These are phyloP conservation scores for Periconia digitata DNA, from an alignment of 2,329 filamentous ascomycete genomes.

Conservation along the genomic window DNA sequence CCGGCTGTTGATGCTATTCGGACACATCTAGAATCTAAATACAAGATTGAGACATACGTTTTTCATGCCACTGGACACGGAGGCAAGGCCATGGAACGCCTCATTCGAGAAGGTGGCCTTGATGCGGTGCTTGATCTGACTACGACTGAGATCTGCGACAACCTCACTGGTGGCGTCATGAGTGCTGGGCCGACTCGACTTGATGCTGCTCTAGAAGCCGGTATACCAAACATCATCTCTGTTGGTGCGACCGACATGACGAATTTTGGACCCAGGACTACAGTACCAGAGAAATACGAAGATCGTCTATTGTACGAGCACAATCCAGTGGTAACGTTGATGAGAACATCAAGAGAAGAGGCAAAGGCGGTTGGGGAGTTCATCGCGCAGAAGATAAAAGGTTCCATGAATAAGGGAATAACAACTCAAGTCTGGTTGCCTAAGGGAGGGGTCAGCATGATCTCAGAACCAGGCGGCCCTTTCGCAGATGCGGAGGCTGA, in stretches of 20 bases:
- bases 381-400: conserved; percentile 57
- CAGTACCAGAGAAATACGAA: conserved; percentile 58
- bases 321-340: conserved; percentile 66
- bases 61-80: conserved; percentile 73
- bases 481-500: conserved; percentile 58
- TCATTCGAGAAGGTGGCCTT: conserved; percentile 59
- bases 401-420: conserved; percentile 41
- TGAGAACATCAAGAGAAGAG: conserved; percentile 64
- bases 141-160: conserved; percentile 66
- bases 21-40: conserved; percentile 44
- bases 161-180: conserved; percentile 64
- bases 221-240: conserved; percentile 60
- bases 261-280: conserved; percentile 62
- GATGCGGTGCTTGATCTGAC: conserved; percentile 72
- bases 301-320: conserved; percentile 61
- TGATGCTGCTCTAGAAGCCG: conserved; percentile 57
- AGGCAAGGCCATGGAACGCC: conserved; percentile 68
- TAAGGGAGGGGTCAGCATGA: conserved; percentile 61
- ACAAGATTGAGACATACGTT: conserved; percentile 60
- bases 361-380: conserved; percentile 57
- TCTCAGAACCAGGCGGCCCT: conserved; percentile 55
- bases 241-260: conserved; percentile 52
- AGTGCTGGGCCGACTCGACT: conserved; percentile 60
- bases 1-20: conserved; percentile 63
- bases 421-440: conserved; percentile 62